Evolutionary conservation across 805 yeast genomes (phyloP), one percentile per base, ranked within the genome.

Genomic region (Millerozyma acaciae): DNA sequence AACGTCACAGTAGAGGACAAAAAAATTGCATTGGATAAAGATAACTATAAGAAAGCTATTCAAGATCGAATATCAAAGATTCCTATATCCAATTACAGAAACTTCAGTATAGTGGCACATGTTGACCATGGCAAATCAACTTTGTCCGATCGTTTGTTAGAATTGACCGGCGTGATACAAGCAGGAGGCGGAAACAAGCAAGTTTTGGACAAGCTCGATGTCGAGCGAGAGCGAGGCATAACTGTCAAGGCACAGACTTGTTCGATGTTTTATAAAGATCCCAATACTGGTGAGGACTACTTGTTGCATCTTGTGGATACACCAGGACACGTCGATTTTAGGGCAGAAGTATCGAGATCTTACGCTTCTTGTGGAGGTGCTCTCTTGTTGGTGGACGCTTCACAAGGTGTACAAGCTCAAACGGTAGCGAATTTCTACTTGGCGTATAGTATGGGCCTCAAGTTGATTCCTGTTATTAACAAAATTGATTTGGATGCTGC

Each of bases 291-390:
- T 2, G 65, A 76, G 46, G 96, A 90, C 46, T 93, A 86, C 53
- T 58, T 93, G 34, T 62, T 90, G 28, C 96, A 90, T 64, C 65
- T 90, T 28, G 96, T 93, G 28, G 98, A 90, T 57, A 90, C 97
- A 0, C 98, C 98, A 0, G 98, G 98, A 0, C 98, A 90, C 55
- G 97, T 93, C 20, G 98, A 90, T 57, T 90, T 90, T 57, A 68
- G 96, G 34, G 82, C 93, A 6, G 98, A 90, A 50, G 98, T 90
- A 1, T 79, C 94, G 4, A 63, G 97, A 45, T 85, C 96, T 6
- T 89, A 89, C 59, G 97, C 97, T 2, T 84, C 96, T 0, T 93
- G 97, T 65, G 95, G 89, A 22, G 97, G 97, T 9, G 97, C 97
- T 0, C 61, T 90, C 25, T 57, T 90, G 25, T 59, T 90, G 15